Percentiles rank a stretch among this genome's conserved stretches.
These are phyloP conservation scores for Allomyces arbusculus DNA, from an alignment of 192 early-diverging fungal species.

Conservation along the genomic window DNA sequence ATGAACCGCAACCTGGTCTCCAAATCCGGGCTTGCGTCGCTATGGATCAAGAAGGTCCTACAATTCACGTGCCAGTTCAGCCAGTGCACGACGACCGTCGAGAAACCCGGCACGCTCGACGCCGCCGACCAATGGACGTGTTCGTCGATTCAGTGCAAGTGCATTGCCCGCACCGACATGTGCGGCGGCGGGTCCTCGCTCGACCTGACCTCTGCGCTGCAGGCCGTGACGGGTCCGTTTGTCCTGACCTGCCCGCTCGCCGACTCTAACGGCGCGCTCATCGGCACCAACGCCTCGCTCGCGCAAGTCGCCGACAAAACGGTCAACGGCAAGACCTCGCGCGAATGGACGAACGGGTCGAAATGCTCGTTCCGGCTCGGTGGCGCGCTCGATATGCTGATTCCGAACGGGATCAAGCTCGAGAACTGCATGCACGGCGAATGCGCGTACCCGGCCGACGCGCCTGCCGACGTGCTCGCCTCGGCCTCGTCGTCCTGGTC, in stretches of 20 bases:
- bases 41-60: constrained; percentile 23
- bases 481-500: constrained; percentile 1
- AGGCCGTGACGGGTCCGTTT: constrained; percentile 16
- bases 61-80: constrained; percentile 29
- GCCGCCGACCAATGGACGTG: constrained; percentile 19
- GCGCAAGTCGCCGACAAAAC: not conserved
- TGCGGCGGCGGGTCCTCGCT: constrained; percentile 26
- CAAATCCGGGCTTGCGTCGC: constrained; percentile 10
- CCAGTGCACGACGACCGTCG: constrained; percentile 15
- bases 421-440: constrained; percentile 28
- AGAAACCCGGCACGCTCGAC: constrained; percentile 3
- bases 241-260: constrained; percentile 19
- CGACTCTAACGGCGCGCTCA: constrained; percentile 14
- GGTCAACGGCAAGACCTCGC: not conserved
- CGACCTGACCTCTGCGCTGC: constrained; percentile 14
- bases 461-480: not conserved
- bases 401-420: constrained; percentile 29
- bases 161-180: constrained; percentile 18
- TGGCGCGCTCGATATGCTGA: constrained; percentile 19
- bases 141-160: constrained; percentile 18
- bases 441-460: constrained; percentile 23
- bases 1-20: constrained; percentile 13
- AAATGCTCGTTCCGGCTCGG: constrained; percentile 7
- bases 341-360: not conserved
- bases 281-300: not conserved